Conservation (phyloP, 139 green algal genomes). For the Chlamydomonas urium region DNA sequence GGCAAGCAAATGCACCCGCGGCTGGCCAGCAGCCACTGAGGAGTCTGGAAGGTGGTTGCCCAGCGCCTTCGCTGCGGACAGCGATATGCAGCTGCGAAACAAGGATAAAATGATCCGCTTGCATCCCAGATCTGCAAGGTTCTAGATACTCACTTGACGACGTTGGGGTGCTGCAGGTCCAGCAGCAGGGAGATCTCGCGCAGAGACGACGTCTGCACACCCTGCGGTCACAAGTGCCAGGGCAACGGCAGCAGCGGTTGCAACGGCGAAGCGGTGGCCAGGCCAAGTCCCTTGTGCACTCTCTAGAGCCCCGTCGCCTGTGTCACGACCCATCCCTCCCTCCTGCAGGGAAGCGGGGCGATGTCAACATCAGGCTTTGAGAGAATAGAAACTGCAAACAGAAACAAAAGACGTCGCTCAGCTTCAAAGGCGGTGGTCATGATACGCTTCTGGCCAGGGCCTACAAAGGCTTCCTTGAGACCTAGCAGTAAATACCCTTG, state of each 20-base stretch:
- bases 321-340: too few species aligned
- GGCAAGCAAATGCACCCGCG: background rate
- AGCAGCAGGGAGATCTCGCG: constrained; percentile 80
- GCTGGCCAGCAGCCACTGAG: background rate
- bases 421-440: background rate
- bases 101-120: background rate
- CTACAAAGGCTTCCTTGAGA: background rate
- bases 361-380: background rate
- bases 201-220: constrained; percentile 67
- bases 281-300: background rate
- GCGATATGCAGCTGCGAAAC: background rate
- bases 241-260: background rate
- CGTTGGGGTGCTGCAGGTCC: constrained; percentile 57
- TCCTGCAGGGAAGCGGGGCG: background rate
- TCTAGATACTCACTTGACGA: constrained; percentile 38
- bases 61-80: background rate
- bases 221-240: constrained; percentile 37
- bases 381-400: too few species aligned
- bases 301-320: too few species aligned
- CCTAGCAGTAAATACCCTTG: background rate
- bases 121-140: background rate
- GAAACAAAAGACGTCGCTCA: background rate
- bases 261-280: background rate
- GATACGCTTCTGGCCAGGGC: background rate
- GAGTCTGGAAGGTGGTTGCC: background rate